Percentiles rank a stretch among this genome's conserved stretches.
These are phyloP conservation scores for Naganishia randhawae DNA, from an alignment of 768 basidiomycete species.

Conservation along the genomic window DNA sequence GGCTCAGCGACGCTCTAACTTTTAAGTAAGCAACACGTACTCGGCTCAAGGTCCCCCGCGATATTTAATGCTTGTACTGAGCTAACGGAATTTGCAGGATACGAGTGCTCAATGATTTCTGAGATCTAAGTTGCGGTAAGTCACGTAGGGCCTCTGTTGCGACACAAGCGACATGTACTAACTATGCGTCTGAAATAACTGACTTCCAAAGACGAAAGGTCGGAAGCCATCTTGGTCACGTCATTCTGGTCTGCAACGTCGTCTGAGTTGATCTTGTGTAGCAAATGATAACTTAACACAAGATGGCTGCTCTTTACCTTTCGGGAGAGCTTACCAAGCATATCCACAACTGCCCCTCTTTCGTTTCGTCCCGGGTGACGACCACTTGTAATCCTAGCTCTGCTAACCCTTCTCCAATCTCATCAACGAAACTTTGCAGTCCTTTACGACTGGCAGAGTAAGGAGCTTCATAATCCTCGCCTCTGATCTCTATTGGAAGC, in stretches of 20 bases:
- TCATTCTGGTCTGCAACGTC: slow-evolving; percentile 26
- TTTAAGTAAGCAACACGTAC: not conserved
- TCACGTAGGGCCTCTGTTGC: not conserved
- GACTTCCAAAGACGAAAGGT: slow-evolving; percentile 41
- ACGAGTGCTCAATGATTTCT: slow-evolving; percentile 40
- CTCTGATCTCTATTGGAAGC: slow-evolving; percentile 33
- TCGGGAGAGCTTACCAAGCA: slow-evolving; percentile 37
- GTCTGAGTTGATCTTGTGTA: slow-evolving; percentile 40
- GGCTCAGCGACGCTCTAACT: not conserved
- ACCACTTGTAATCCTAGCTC: slow-evolving; percentile 38
- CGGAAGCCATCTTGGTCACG: slow-evolving; percentile 35
- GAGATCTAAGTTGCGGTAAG: slow-evolving; percentile 23
- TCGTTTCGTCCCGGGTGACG: not conserved
- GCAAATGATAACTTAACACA: not conserved
- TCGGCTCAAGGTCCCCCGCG: slow-evolving; percentile 22
- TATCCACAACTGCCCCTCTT: slow-evolving; percentile 35
- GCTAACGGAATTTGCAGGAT: slow-evolving; percentile 46
- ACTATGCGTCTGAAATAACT: slow-evolving; percentile 42
- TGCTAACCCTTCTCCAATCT: slow-evolving; percentile 33
- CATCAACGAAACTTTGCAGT: slow-evolving; percentile 5
- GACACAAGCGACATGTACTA: slow-evolving; percentile 18
- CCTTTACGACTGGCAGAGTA: slow-evolving; percentile 12
- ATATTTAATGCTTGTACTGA: slow-evolving; percentile 35
- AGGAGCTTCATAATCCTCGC: slow-evolving; percentile 20
- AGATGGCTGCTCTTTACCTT: not conserved